Conservation (phyloP, 2,329 filamentous ascomycete species). For the Paraconiothyrium brasiliense region DNA sequence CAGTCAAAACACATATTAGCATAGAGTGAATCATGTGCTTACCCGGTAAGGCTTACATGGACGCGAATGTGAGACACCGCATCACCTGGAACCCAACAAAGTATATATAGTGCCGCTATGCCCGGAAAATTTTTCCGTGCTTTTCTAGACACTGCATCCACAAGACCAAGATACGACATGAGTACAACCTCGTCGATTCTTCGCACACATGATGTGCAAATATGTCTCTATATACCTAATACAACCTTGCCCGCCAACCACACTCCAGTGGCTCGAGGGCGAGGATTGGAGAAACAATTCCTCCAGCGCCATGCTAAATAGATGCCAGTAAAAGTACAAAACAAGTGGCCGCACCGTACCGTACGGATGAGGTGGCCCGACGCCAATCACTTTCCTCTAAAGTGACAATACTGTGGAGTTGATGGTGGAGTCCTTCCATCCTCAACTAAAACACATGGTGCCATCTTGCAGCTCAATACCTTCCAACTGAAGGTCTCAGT, state of each 20-base stretch:
- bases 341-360: not conserved
- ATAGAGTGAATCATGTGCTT: too few species aligned
- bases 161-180: too few species aligned
- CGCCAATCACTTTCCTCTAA: not conserved
- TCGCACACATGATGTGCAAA: too few species aligned
- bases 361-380: not conserved
- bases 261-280: not conserved
- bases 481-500: slow-evolving; percentile 26
- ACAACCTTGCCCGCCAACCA: not conserved
- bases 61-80: too few species aligned
- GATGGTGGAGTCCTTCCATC: not conserved
- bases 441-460: too few species aligned
- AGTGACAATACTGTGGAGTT: not conserved
- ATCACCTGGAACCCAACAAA: too few species aligned
- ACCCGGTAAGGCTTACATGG: too few species aligned
- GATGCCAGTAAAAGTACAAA: not conserved
- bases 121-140: too few species aligned
- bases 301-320: slow-evolving; percentile 1
- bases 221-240: not conserved
- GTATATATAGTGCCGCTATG: too few species aligned
- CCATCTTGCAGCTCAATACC: too few species aligned
- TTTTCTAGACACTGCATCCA: too few species aligned
- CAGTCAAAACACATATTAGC: too few species aligned
- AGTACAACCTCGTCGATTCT: not conserved
- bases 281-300: not conserved